phyloP scores from a whole-genome alignment of 179 eudicot genomes.

The Spinacia oleracea region DNA sequence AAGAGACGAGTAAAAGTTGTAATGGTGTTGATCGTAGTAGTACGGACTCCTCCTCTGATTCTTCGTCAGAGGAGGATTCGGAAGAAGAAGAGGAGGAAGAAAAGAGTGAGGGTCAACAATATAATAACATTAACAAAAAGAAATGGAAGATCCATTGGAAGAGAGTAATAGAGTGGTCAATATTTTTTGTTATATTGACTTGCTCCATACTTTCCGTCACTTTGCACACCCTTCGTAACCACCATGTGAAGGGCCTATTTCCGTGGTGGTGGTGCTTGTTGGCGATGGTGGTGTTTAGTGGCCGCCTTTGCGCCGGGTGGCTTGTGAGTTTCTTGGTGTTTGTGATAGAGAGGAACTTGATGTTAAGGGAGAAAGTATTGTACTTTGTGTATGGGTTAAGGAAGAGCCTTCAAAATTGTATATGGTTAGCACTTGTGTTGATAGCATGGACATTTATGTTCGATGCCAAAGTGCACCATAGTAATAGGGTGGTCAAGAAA shows the following conservation, averaged over 20 bases:
- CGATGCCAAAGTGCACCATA: slow-evolving; percentile 36
- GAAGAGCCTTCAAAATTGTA: slow-evolving; percentile 57
- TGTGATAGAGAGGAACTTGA: slow-evolving; percentile 59
- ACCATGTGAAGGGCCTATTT: slow-evolving; percentile 38
- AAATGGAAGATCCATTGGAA: slow-evolving; percentile 34
- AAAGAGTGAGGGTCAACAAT: slow-evolving; percentile 16
- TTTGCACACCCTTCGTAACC: slow-evolving; percentile 19
- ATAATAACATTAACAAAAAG: slow-evolving; percentile 28
- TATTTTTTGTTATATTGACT: slow-evolving; percentile 40
- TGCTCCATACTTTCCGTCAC: slow-evolving; percentile 43
- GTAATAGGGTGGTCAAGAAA: slow-evolving; percentile 35
- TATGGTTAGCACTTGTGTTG: slow-evolving; percentile 65
- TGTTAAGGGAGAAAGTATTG: slow-evolving; percentile 62
- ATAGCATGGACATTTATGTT: slow-evolving; percentile 69
- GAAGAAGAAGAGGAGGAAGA: not conserved
- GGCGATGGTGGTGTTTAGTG: slow-evolving; percentile 58
- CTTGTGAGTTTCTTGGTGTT: slow-evolving; percentile 49
- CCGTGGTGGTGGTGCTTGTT: slow-evolving; percentile 69
- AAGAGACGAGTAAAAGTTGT: not conserved
- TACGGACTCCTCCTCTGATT: slow-evolving; percentile 21
- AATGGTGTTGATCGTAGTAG: not conserved
- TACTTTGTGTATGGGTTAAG: slow-evolving; percentile 74
- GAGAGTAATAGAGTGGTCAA: slow-evolving; percentile 42
- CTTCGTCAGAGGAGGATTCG: slow-evolving; percentile 21
- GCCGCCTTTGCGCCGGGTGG: slow-evolving; percentile 67